Base-by-base conservation (phyloP, 176 grass and related monocot species). In the Guadua angustifolia region DNA sequence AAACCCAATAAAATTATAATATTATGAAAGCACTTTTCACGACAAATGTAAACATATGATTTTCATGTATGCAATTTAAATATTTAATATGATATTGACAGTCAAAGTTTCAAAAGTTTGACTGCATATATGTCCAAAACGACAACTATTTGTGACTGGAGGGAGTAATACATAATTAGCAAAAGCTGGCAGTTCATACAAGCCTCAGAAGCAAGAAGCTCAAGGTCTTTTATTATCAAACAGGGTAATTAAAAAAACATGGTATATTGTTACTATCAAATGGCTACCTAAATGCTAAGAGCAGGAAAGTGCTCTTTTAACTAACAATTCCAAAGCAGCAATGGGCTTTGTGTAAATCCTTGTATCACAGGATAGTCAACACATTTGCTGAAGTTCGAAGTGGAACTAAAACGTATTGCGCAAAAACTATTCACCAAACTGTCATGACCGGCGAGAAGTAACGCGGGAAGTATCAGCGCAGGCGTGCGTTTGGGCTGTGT, bases 341-440 rank as follows among this genome's bases (percentile, higher is more conserved):
- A 71, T 17, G 17, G 64, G 79, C 32, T 77, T 76, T 77, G 15
- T 77, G 64, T 61, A 47, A 77, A 78, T 70, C 39, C 19, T 55
- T 44, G 56, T 5, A 52, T 53, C 26, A 32, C 85, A 39, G 38
- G 35, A 50, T 18, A 55, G 10, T 50, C 26, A 74, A 42, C 32
- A 67, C 36, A 69, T 29, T 61, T 66, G 19, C 39, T 29, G 62
- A 83, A 57, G 39, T 83, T 46, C 15, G 22, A 84, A 66, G 17
- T 51, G 49, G 49, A 89, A 68, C 58, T 26, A 77, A 51, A 87
- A 76, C 49, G 2, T 11, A 66, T 65, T 11, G 53, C n/a, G 1
- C 1, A 6, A 80, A 50, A 60, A 69, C 24, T 38, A 74, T 58
- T 74, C 70, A 33, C 26, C 9, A 40, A 18, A n/a, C n/a, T n/a